Conservation (phyloP, 2,329 filamentous ascomycete species). For the Capronia coronata region DNA sequence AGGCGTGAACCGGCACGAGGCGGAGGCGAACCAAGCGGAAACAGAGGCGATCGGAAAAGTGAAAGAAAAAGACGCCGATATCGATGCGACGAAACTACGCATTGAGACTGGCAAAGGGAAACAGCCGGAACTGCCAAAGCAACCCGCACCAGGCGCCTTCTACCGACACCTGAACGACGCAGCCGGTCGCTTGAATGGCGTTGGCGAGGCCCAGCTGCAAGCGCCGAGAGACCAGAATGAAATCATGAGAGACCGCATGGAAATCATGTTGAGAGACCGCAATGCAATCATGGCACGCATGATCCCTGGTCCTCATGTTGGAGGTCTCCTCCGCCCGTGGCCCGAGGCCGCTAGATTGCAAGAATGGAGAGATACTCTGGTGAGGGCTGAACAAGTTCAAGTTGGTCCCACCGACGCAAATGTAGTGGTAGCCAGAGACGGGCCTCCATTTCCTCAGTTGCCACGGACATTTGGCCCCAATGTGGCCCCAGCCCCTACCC, state of each 20-base stretch:
- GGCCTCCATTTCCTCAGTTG: no score
- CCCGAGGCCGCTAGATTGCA: no score
- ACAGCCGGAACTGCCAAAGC: conserved; percentile 3
- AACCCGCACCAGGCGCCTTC: conserved; percentile 10
- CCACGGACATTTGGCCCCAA: no score
- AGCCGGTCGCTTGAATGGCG: conserved; percentile 4
- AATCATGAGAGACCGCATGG: neutral
- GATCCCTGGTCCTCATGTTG: conserved; percentile 8
- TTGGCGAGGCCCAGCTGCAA: no score
- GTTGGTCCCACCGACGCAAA: no score
- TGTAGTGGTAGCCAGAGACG: no score
- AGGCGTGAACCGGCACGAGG: conserved; percentile 28
- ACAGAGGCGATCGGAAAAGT: conserved; percentile 30
- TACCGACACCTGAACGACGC: conserved; percentile 9
- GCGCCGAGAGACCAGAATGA: neutral
- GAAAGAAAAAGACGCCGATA: conserved; percentile 28
- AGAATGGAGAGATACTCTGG: no score
- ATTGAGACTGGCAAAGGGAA: conserved; percentile 18
- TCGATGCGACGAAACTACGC: conserved; percentile 24
- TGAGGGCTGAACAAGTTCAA: no score
- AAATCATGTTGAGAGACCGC: no score
- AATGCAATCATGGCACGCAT: no score
- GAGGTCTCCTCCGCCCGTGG: neutral
- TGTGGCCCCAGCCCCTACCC: no score
- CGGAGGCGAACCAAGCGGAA: conserved; percentile 32